Evolutionary conservation across 306 rosid species (phyloP).

Genomic region (Gillenia trifoliata): DNA sequence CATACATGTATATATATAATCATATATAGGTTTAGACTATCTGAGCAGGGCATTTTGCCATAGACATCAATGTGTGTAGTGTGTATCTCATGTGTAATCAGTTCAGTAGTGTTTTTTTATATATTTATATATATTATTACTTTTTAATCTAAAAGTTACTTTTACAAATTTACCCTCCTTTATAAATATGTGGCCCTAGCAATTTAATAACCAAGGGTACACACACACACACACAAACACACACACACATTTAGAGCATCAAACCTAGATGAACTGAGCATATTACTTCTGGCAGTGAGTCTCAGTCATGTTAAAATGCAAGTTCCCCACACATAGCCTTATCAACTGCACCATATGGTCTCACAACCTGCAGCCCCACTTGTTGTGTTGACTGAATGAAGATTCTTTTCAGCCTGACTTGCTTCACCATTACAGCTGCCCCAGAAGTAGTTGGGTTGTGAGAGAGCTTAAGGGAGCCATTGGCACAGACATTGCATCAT

Average conservation of each 20-base stretch:
- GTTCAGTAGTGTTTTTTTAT: no score
- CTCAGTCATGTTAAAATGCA: constrained; percentile 98
- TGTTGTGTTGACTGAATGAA: constrained; percentile 81
- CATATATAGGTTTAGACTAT: no score
- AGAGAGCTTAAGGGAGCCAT: constrained; percentile 98
- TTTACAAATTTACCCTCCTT: no score
- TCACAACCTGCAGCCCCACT: constrained; percentile 63
- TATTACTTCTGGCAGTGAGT: constrained; percentile 81
- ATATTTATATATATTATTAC: no score
- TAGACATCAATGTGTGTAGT: no score
- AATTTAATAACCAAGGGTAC: no score
- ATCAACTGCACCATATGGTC: constrained; percentile 94
- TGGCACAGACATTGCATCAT: constrained; percentile 97
- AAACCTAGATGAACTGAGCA: not conserved
- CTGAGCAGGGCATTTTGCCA: no score
- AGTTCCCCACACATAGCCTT: constrained; percentile 93
- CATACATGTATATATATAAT: no score
- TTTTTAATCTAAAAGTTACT: no score
- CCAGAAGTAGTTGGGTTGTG: constrained; percentile 87
- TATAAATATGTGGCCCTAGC: no score
- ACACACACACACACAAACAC: not conserved
- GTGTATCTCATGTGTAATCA: no score
- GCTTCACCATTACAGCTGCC: constrained; percentile 98
- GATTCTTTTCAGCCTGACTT: constrained; percentile 99
- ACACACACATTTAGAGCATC: not conserved